phyloP scores from a whole-genome alignment of 257 asterid genomes.

The Solanum medicagineum region DNA sequence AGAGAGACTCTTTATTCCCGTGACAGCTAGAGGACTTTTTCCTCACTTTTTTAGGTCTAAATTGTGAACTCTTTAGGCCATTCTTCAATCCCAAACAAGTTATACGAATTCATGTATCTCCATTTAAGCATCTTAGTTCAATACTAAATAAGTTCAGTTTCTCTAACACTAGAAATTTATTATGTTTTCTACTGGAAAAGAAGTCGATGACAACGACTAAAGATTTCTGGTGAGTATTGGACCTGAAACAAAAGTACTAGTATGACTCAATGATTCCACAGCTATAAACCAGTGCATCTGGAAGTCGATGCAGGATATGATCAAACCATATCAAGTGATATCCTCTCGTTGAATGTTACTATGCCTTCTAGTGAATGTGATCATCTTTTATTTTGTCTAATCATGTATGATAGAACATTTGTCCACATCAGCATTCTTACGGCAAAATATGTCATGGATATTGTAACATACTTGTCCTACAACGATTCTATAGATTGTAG shows the following conservation, averaged over 20 bases:
- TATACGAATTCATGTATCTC: neutral
- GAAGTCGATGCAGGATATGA: neutral
- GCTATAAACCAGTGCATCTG: neutral
- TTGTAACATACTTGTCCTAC: neutral
- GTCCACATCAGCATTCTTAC: neutral
- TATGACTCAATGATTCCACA: neutral
- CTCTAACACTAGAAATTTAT: neutral
- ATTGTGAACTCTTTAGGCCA: neutral
- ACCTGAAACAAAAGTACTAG: neutral
- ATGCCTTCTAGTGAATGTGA: neutral
- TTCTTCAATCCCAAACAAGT: neutral
- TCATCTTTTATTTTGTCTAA: neutral
- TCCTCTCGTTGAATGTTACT: neutral
- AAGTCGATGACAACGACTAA: neutral
- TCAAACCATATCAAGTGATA: neutral
- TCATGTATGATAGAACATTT: neutral
- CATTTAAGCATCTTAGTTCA: neutral
- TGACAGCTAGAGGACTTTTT: neutral
- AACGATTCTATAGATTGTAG: neutral
- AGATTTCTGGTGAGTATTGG: neutral
- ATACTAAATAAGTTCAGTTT: neutral
- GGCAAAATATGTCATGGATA: neutral
- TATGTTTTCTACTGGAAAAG: neutral
- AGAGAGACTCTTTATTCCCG: conserved; percentile 3
- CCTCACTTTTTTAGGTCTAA: neutral